These are phyloP conservation scores for Datisca glomerata DNA, from an alignment of 306 rosid genomes.

Conservation along the genomic window DNA sequence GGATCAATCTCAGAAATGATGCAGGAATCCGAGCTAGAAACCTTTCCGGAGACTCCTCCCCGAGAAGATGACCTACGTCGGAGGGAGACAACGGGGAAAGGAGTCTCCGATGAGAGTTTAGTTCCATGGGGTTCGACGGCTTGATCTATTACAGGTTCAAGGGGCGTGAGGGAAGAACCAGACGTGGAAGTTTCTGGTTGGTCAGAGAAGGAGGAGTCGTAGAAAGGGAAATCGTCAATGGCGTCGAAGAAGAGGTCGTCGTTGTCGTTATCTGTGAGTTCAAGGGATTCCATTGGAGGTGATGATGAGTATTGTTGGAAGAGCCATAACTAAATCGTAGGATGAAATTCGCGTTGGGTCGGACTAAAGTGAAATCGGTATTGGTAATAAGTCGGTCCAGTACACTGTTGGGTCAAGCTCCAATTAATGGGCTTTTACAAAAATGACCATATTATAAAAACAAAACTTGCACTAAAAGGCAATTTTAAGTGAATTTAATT, in stretches of 20 bases:
- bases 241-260: constrained; percentile 38
- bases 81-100: constrained; percentile 16
- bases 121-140: background rate
- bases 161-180: constrained; percentile 8
- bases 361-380: too few species aligned
- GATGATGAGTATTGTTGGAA: too few species aligned
- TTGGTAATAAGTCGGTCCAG: too few species aligned
- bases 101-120: constrained; percentile 1
- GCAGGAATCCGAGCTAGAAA: constrained; percentile 13
- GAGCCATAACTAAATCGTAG: too few species aligned
- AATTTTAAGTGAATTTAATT: too few species aligned
- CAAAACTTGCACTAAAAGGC: too few species aligned
- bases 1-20: constrained; percentile 13
- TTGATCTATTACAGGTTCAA: background rate
- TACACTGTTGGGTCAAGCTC: too few species aligned
- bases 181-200: constrained; percentile 29
- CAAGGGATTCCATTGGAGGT: constrained; percentile 51
- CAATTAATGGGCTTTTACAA: too few species aligned
- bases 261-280: constrained; percentile 16
- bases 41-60: constrained; percentile 9
- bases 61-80: constrained; percentile 28
- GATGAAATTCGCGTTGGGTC: too few species aligned
- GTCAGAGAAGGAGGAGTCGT: constrained; percentile 18
- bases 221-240: constrained; percentile 19
- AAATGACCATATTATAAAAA: too few species aligned